Conservation (phyloP, 2,329 filamentous ascomycete genomes). For the Pyricularia pennisetigena region DNA sequence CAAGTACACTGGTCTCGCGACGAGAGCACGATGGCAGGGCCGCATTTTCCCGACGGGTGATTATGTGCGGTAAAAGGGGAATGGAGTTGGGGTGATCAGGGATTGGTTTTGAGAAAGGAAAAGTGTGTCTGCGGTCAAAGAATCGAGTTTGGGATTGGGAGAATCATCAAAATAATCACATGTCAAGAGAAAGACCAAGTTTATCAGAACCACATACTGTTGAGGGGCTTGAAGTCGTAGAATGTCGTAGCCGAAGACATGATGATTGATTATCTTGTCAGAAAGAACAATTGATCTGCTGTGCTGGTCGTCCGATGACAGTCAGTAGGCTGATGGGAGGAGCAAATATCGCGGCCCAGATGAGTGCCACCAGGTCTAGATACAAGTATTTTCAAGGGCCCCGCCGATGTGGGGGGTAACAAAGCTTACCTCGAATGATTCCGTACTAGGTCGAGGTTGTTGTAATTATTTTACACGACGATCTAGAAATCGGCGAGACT, state of each 20-base stretch:
- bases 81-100: not conserved
- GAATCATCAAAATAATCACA: not conserved
- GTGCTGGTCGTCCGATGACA: not conserved
- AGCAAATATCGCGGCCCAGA: not conserved
- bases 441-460: not conserved
- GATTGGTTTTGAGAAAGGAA: not conserved
- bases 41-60: not conserved
- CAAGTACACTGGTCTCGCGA: not conserved
- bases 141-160: not conserved
- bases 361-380: not conserved
- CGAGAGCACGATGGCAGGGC: not conserved
- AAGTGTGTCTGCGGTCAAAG: not conserved
- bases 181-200: not conserved
- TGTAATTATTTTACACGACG: no score
- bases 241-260: slow-evolving; percentile 65
- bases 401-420: not conserved
- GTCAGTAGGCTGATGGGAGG: not conserved
- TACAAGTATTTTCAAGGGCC: not conserved
- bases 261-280: slow-evolving; percentile 6
- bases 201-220: slow-evolving; percentile 48
- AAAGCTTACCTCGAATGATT: not conserved
- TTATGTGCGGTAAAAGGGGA: not conserved
- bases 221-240: slow-evolving; percentile 76
- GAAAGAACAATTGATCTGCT: not conserved
- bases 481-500: not conserved